These are phyloP conservation scores for Domatiomyces catenatus DNA, from an alignment of 2,329 filamentous ascomycete species.

Conservation along the genomic window DNA sequence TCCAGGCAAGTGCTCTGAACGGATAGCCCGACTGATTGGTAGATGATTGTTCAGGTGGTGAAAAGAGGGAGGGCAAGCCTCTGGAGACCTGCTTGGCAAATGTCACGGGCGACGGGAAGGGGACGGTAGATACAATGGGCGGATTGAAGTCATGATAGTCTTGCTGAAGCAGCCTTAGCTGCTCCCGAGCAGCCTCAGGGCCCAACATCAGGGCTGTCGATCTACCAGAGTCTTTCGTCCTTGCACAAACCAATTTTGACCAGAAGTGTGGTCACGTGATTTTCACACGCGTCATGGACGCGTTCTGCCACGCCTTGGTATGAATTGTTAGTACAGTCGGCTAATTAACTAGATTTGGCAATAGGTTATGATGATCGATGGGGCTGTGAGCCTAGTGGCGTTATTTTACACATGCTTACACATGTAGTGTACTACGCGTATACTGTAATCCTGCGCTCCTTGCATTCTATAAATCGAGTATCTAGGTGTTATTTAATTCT, in stretches of 20 bases:
- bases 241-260: background rate
- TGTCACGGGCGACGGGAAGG: slow-evolving; percentile 11
- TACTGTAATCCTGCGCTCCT: no score
- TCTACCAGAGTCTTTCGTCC: no score
- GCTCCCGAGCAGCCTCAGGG: background rate
- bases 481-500: no score
- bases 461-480: no score
- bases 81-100: slow-evolving; percentile 15
- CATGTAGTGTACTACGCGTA: no score
- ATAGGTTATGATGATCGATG: no score
- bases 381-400: no score
- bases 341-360: no score
- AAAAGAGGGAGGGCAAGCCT: slow-evolving; percentile 12
- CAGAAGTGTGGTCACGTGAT: background rate
- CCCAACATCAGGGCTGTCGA: background rate
- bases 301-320: background rate
- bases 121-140: slow-evolving; percentile 3
- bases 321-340: no score
- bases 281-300: background rate
- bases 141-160: slow-evolving; percentile 16
- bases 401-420: no score
- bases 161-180: slow-evolving; percentile 1
- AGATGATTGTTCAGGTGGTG: background rate
- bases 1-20: slow-evolving; percentile 13
- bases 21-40: slow-evolving; percentile 2